These are phyloP conservation scores for Neotropicomus parvogracilis DNA, from an alignment of 1,284 basidiomycete species.

Conservation along the genomic window DNA sequence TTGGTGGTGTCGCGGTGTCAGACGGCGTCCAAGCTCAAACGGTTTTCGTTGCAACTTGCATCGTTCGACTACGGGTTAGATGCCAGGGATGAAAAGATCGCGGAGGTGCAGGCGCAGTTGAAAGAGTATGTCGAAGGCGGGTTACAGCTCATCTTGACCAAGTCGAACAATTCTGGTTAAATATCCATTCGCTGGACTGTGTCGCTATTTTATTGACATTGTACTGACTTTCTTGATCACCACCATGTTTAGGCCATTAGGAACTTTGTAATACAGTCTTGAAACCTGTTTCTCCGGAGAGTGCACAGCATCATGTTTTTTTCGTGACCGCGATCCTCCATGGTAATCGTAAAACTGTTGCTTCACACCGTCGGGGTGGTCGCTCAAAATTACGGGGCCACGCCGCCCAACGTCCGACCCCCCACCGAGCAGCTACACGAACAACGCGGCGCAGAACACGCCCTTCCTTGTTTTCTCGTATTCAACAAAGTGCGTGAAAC, in stretches of 20 bases:
- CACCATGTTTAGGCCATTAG: background rate
- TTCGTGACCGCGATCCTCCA: background rate
- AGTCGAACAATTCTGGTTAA: constrained; percentile 17
- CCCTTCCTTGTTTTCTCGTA: background rate
- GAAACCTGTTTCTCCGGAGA: no score
- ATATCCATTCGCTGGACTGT: no score
- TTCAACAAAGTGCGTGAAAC: background rate
- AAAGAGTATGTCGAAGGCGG: constrained; percentile 17
- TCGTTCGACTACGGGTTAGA: constrained; percentile 31
- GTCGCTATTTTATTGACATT: background rate
- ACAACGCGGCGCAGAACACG: constrained; percentile 9
- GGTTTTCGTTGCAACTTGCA: constrained; percentile 28
- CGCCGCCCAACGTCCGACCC: constrained; percentile 15
- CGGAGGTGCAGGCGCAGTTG: constrained; percentile 12
- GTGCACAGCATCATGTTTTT: no score
- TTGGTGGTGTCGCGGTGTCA: constrained; percentile 28
- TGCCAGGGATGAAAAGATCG: constrained; percentile 27
- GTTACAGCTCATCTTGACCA: constrained; percentile 21
- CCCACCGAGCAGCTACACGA: constrained; percentile 13
- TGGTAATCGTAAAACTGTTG: background rate
- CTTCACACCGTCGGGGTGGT: background rate
- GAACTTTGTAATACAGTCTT: background rate
- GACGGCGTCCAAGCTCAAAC: constrained; percentile 12
- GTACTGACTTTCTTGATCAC: background rate
- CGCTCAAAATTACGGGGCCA: constrained; percentile 1